Percentiles rank a stretch among this genome's conserved stretches.
phyloP scores from a whole-genome alignment of 2,329 filamentous ascomycete genomes.

The Colletotrichum filicis region DNA sequence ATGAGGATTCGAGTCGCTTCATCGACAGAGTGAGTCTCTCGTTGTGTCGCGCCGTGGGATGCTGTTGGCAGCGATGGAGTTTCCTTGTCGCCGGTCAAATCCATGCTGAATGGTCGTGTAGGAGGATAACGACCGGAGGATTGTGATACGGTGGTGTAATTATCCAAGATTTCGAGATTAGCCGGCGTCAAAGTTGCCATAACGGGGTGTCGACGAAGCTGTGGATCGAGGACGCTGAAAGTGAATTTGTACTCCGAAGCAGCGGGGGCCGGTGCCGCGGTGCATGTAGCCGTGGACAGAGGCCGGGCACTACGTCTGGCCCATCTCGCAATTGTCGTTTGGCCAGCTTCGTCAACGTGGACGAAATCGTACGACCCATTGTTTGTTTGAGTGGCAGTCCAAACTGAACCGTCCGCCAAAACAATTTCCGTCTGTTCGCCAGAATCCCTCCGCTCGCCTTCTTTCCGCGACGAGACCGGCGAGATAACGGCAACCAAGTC shows the following conservation, averaged over 20 bases:
- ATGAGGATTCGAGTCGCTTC: conserved; percentile 38
- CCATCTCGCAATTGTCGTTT: conserved; percentile 74
- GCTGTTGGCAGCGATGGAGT: conserved; percentile 2
- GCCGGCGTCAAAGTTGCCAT: conserved; percentile 74
- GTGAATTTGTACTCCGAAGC: conserved; percentile 69
- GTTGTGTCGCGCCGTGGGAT: conserved; percentile 7
- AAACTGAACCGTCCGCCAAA: conserved; percentile 70
- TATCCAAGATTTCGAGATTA: conserved; percentile 76
- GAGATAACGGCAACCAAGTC: conserved; percentile 73
- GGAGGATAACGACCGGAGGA: conserved; percentile 61
- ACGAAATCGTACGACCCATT: conserved; percentile 76
- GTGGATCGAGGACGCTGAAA: conserved; percentile 80
- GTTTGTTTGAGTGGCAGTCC: conserved; percentile 62
- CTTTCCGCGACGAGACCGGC: conserved; percentile 62
- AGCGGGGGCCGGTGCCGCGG: conserved; percentile 37
- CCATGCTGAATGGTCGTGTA: conserved; percentile 46
- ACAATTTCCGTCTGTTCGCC: conserved; percentile 73
- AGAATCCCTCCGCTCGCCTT: conserved; percentile 55
- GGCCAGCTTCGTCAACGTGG: conserved; percentile 66
- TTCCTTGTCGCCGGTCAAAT: conserved; percentile 32
- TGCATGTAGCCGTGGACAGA: conserved; percentile 38
- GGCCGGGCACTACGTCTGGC: conserved; percentile 58
- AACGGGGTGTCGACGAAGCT: conserved; percentile 77
- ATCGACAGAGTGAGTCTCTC: conserved; percentile 37
- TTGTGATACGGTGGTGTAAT: conserved; percentile 68